These are phyloP conservation scores for Barnettozyma hawaiiensis DNA, from an alignment of 1,139 yeast species.

Conservation along the genomic window DNA sequence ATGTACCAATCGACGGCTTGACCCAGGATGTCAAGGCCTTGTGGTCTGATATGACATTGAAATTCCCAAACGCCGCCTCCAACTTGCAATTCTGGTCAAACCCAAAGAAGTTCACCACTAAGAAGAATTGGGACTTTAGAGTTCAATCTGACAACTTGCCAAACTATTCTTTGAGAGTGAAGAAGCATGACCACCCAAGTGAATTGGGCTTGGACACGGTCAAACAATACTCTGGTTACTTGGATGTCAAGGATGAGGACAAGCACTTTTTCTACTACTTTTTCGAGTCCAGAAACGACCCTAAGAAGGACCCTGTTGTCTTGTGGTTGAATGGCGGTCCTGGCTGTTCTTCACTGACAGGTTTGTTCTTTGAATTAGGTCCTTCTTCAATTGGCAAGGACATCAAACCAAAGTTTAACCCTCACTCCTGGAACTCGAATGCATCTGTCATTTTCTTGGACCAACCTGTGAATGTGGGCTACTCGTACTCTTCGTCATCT, in stretches of 20 bases:
- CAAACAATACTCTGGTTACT: constrained; percentile 81
- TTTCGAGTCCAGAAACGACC: constrained; percentile 88
- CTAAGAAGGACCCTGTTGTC: constrained; percentile 75
- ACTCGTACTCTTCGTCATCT: constrained; percentile 61
- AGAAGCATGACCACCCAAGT: constrained; percentile 46
- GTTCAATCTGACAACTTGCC: constrained; percentile 42
- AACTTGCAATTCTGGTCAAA: constrained; percentile 44
- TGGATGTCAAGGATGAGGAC: constrained; percentile 77
- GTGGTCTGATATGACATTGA: constrained; percentile 58
- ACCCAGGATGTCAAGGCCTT: constrained; percentile 43
- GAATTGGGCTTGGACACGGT: constrained; percentile 70
- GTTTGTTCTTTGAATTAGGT: constrained; percentile 88
- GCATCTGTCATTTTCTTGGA: constrained; percentile 90
- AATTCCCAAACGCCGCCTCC: constrained; percentile 48
- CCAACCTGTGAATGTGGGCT: constrained; percentile 94
- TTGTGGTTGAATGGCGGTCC: constrained; percentile 93
- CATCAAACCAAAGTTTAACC: constrained; percentile 68
- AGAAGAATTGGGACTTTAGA: constrained; percentile 49
- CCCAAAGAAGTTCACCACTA: constrained; percentile 42
- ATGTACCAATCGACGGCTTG: constrained; percentile 34
- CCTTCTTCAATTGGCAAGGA: constrained; percentile 68
- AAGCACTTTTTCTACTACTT: constrained; percentile 85
- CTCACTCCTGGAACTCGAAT: constrained; percentile 81
- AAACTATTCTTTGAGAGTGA: constrained; percentile 54
- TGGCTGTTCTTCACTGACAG: constrained; percentile 86